Evolutionary conservation across 2,329 filamentous ascomycete genomes (phyloP).

Genomic region (Penicillium sp.): DNA sequence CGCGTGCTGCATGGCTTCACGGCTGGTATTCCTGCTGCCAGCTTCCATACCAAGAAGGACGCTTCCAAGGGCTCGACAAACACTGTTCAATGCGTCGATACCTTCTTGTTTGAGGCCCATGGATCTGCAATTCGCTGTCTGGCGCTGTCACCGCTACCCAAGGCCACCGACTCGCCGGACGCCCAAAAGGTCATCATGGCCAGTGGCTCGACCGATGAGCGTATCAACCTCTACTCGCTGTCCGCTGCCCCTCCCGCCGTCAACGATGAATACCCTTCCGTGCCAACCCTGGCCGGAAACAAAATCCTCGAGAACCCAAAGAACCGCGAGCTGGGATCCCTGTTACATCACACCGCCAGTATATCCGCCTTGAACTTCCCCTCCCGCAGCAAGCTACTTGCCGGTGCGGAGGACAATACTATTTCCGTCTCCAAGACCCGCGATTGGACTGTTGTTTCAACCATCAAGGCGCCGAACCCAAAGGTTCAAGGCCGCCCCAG

Average conservation of each 20-base stretch:
- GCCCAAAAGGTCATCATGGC: constrained; percentile 85
- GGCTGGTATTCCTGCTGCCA: constrained; percentile 59
- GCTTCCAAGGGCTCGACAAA: constrained; percentile 23
- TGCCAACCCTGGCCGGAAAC: constrained; percentile 68
- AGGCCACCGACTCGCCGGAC: constrained; percentile 47
- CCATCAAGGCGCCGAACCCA: constrained; percentile 83
- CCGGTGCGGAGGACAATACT: constrained; percentile 85
- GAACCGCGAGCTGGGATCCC: constrained; percentile 82
- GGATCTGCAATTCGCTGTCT: constrained; percentile 85
- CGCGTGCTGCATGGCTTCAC: constrained; percentile 86
- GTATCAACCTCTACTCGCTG: constrained; percentile 90
- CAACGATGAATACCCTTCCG: constrained; percentile 55
- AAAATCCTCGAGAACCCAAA: constrained; percentile 79
- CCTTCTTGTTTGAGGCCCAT: constrained; percentile 94
- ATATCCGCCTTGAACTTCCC: constrained; percentile 81
- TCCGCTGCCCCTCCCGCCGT: constrained; percentile 65
- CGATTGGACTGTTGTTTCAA: constrained; percentile 85
- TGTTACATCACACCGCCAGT: constrained; percentile 81
- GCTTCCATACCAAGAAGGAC: constrained; percentile 27
- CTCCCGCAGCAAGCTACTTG: constrained; percentile 80
- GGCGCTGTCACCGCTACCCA: constrained; percentile 75
- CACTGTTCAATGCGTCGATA: constrained; percentile 73
- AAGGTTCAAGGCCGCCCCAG: constrained; percentile 77
- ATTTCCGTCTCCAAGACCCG: constrained; percentile 82
- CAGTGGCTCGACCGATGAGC: constrained; percentile 87